Conservation (phyloP, 306 rosid species). For the Rubus idaeus region DNA sequence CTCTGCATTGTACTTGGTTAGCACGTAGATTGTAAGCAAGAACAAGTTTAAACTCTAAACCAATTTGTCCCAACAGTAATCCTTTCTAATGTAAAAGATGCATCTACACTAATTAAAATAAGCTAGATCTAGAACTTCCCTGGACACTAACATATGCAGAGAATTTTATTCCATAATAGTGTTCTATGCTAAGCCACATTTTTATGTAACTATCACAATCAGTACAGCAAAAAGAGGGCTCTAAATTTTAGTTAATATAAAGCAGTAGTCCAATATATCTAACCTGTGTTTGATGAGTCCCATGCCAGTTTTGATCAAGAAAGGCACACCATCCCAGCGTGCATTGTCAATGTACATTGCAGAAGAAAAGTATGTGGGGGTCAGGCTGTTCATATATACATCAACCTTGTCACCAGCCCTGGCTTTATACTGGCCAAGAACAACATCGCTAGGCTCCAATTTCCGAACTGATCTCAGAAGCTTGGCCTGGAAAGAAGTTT, state of each 20-base stretch:
- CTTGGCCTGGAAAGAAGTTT: conserved; percentile 70
- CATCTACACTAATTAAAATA: not conserved
- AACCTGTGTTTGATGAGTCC: conserved; percentile 93
- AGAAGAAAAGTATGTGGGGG: conserved; percentile 88
- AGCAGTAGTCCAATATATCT: conserved; percentile 20
- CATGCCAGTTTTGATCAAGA: conserved; percentile 78
- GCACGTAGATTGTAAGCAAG: conserved; percentile 7
- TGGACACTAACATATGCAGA: not conserved
- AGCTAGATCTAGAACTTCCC: too few relatives aligned
- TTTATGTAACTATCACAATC: not conserved
- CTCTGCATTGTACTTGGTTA: conserved; percentile 51
- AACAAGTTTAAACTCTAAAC: conserved; percentile 2
- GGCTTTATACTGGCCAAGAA: conserved; percentile 87
- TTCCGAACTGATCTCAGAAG: conserved; percentile 76
- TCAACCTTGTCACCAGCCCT: conserved; percentile 50
- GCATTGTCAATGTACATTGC: conserved; percentile 83
- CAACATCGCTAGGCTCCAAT: conserved; percentile 70
- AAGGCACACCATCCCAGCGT: conserved; percentile 99
- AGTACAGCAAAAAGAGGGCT: not conserved
- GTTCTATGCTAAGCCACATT: not conserved
- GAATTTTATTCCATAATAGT: not conserved
- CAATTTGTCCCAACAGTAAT: not conserved
- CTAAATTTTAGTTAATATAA: not conserved
- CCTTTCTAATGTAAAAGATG: not conserved
- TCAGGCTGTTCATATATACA: conserved; percentile 48